Evolutionary conservation across 345 rosid genomes (phyloP), one percentile per base, ranked within the genome.

Genomic region (Brassica juncea): DNA sequence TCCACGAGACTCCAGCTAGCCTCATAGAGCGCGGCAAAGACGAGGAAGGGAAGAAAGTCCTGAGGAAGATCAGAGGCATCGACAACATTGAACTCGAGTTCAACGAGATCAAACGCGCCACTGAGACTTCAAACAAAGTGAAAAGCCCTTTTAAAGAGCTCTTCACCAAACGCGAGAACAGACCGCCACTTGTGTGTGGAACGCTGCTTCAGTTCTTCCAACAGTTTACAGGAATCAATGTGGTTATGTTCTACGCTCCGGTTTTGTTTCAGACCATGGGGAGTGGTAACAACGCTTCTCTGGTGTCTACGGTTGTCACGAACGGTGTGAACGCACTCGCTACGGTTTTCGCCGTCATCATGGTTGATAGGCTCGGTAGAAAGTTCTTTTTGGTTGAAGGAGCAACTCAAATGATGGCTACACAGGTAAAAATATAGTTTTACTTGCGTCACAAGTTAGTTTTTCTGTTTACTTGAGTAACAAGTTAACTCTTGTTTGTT

Each of bases 1-100:
- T 91, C 12, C 86, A 84, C 34, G 94, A 91, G 84, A 88, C 97
- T 19, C 97, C 94, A 0, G 79, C 91, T 6, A 88, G 91, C 59
- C 90, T 91, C 8, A 74, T 91, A 25, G 92, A 88, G 75, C 77
- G 89, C 3, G 91, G 90, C 14, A 82, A 86, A 42, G 64, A 62
- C 0, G 89, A 87, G 2, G 27, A 84, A 70, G 94, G 84, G 0
- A 30, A 75, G 28, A 1, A 54, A 0, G 76, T 86, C 21, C 76
- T 91, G 7, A 83, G 59, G 76, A 88, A 83, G 77, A 86, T 89
- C 58, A 86, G 97, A 75, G 97, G 94, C 2, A 71, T 84, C 6
- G 86, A 89, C 6, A 60, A 85, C 52, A 82, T 89, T 27, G 83
- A 83, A 0, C 65, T 77, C 69, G 97, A 91, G 78, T 88, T 57